A percentile compares a stretch with the other conserved stretches of the same genome.
phyloP scores from a whole-genome alignment of 2,329 filamentous ascomycete species.

The Neonectria hederae region DNA sequence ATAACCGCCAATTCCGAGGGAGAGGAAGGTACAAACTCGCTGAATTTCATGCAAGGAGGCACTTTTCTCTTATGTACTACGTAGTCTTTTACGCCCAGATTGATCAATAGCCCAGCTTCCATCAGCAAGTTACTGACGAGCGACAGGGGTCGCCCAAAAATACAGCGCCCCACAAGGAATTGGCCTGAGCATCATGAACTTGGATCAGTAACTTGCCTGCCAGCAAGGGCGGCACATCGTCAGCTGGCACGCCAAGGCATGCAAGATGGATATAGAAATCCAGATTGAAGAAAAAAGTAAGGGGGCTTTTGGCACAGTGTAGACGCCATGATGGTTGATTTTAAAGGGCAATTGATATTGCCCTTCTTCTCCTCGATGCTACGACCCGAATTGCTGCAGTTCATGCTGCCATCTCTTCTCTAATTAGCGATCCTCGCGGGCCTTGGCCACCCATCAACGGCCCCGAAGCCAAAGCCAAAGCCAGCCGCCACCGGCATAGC shows the following conservation, averaged over 20 bases:
- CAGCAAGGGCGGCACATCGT: not conserved
- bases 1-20: not conserved
- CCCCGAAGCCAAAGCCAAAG: not conserved
- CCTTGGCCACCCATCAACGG: not conserved
- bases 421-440: not conserved
- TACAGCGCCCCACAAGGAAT: not conserved
- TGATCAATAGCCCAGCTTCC: not conserved
- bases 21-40: not conserved
- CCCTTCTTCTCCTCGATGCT: not conserved
- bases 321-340: not conserved
- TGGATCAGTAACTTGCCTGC: not conserved
- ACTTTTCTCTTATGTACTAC: not conserved
- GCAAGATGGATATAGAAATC: not conserved
- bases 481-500: slow-evolving; percentile 15
- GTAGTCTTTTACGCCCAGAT: not conserved
- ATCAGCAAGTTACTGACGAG: not conserved
- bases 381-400: not conserved
- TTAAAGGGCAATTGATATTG: not conserved
- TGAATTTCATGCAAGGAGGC: not conserved
- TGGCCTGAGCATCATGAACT: slow-evolving; percentile 2
- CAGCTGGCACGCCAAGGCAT: not conserved
- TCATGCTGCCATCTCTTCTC: not conserved
- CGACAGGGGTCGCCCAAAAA: not conserved
- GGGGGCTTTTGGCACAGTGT: not conserved
- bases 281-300: not conserved